A percentile compares a stretch with the other conserved stretches of the same genome.
phyloP scores from a whole-genome alignment of 371 early-diverging fungal genomes.

The Mortierella sp. region DNA sequence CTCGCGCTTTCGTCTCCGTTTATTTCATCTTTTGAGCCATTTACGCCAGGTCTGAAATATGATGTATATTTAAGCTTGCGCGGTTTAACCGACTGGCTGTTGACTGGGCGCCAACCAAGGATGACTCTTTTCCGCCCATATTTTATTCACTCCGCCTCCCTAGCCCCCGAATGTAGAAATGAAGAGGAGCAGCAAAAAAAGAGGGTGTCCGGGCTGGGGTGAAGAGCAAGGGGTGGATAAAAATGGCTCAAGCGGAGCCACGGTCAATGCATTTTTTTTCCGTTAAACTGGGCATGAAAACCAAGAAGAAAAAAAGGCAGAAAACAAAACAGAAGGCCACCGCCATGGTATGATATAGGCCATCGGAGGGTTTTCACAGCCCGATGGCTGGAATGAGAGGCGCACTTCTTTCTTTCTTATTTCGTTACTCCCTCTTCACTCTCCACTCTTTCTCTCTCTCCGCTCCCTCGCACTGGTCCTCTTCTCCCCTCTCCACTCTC shows the following conservation, averaged over 20 bases:
- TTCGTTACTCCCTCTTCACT: neutral
- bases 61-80: slow-evolving; percentile 2
- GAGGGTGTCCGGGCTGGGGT: neutral
- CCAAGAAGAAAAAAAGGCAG: neutral
- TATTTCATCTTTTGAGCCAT: neutral
- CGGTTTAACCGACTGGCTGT: slow-evolving; percentile 13
- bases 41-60: neutral
- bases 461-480: neutral
- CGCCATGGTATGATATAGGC: neutral
- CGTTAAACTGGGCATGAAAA: neutral
- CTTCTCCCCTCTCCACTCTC: neutral
- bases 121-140: neutral
- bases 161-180: neutral
- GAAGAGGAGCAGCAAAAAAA: neutral
- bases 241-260: slow-evolving; percentile 13
- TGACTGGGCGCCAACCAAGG: slow-evolving; percentile 2
- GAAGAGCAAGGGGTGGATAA: neutral
- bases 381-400: neutral
- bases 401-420: neutral
- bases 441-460: neutral
- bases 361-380: neutral
- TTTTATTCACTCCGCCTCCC: slow-evolving; percentile 1
- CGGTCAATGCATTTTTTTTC: slow-evolving; percentile 1
- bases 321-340: neutral
- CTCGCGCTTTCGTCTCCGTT: neutral